These are phyloP conservation scores for Spiraea crenata DNA, from an alignment of 331 rosid species.

Conservation along the genomic window DNA sequence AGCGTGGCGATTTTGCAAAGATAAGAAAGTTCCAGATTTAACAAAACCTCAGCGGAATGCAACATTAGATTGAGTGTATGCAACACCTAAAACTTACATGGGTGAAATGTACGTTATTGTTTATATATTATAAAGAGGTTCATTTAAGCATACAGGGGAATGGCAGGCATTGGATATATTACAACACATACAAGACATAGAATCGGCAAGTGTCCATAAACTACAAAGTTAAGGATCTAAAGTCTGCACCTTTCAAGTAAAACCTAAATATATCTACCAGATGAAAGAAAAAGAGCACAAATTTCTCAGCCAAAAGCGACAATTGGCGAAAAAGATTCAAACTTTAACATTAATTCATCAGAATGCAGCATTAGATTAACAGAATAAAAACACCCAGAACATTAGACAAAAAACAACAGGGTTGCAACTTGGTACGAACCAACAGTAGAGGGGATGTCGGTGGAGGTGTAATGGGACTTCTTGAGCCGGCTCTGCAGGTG, in stretches of 20 bases:
- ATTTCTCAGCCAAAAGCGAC: background rate
- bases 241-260: no score
- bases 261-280: background rate
- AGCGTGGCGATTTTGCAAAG: background rate
- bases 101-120: no score
- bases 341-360: background rate
- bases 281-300: background rate
- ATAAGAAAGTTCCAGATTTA: background rate
- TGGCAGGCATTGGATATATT: no score
- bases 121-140: no score
- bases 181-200: no score
- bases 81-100: background rate
- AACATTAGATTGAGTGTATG: background rate
- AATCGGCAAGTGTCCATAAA: no score
- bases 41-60: background rate
- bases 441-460: constrained; percentile 64
- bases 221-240: no score
- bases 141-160: no score
- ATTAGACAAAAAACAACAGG: background rate
- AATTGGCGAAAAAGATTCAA: background rate
- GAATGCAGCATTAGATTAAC: background rate
- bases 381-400: background rate
- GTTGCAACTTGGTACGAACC: constrained; percentile 34
- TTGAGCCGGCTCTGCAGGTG: constrained; percentile 80
- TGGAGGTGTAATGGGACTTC: constrained; percentile 70